A percentile compares a stretch with the other conserved stretches of the same genome.
These are phyloP conservation scores for Fagus crenata DNA, from an alignment of 306 rosid genomes.

Conservation along the genomic window DNA sequence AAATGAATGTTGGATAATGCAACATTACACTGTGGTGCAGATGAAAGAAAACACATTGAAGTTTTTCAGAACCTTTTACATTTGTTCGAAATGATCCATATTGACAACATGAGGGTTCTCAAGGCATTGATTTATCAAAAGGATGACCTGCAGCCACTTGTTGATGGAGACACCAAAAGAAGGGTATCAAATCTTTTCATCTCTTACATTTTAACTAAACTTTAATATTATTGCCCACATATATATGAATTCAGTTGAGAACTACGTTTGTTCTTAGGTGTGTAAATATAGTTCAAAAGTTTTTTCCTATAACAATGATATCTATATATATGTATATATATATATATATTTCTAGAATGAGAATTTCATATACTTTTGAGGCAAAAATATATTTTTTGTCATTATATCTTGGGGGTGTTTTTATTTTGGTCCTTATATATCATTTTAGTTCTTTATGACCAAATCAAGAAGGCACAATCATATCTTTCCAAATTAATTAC, in stretches of 20 bases:
- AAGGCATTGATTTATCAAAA: conserved; percentile 9
- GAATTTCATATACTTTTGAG: no score
- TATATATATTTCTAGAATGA: not conserved
- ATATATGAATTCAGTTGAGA: no score
- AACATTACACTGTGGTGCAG: conserved; percentile 4
- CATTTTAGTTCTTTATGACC: no score
- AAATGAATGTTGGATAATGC: not conserved
- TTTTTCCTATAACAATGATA: not conserved
- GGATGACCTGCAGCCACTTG: conserved; percentile 23
- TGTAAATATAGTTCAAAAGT: not conserved
- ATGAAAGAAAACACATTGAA: conserved; percentile 9
- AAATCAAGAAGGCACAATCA: not conserved
- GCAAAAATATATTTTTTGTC: no score
- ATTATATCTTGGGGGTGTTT: no score
- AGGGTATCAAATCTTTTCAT: conserved; percentile 12
- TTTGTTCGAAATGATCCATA: not conserved
- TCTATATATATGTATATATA: not conserved
- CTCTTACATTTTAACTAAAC: not conserved
- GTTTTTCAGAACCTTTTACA: not conserved
- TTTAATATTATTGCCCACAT: no score
- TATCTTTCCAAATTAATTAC: not conserved
- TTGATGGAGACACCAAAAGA: conserved; percentile 4
- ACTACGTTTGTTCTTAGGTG: no score
- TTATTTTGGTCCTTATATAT: no score
- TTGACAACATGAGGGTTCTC: conserved; percentile 28